Evolutionary conservation across 1,284 basidiomycete species (phyloP).

Genomic region (Tylopilus sp.): DNA sequence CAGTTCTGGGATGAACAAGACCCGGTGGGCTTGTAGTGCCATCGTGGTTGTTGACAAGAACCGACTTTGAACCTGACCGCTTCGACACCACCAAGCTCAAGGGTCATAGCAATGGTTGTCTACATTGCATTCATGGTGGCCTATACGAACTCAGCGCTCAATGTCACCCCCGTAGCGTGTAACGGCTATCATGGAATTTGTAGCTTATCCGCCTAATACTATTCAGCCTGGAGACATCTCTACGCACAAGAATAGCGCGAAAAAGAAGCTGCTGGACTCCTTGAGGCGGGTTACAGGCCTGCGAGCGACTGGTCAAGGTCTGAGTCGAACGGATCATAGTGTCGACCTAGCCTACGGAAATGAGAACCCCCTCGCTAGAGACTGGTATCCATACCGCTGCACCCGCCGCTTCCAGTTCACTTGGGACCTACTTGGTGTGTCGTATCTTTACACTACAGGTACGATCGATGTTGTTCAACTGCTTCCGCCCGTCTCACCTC

Average conservation of each 20-base stretch:
- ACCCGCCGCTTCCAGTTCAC: conserved; percentile 36
- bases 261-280: conserved; percentile 44
- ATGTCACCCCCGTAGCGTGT: no score
- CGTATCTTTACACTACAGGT: conserved; percentile 43
- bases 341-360: conserved; percentile 21
- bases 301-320: conserved; percentile 35
- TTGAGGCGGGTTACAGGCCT: conserved; percentile 38
- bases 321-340: conserved; percentile 4
- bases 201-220: no score
- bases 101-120: no score
- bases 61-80: no score
- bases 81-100: no score
- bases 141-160: no score
- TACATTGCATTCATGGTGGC: no score
- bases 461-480: no score
- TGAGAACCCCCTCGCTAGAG: conserved; percentile 29
- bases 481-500: neutral
- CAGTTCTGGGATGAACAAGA: conserved; percentile 60
- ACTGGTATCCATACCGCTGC: conserved; percentile 12
- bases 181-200: no score
- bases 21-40: conserved; percentile 11
- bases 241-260: conserved; percentile 42
- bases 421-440: conserved; percentile 44
- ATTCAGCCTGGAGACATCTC: conserved; percentile 43
- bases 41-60: neutral